Evolutionary conservation across 1,284 basidiomycete species (phyloP).

Genomic region (Agroathelia rolfsii): DNA sequence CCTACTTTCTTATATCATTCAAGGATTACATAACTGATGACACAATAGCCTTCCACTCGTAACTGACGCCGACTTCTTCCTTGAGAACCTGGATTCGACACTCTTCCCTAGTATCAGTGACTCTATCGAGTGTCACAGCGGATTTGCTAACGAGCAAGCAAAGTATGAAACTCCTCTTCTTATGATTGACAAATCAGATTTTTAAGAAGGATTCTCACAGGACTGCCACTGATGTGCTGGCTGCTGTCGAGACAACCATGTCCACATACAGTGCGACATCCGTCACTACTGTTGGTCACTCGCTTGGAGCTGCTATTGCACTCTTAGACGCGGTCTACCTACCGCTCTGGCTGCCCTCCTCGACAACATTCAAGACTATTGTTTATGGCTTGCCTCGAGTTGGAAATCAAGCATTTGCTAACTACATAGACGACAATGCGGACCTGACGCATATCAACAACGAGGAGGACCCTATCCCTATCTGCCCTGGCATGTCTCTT

Average conservation of each 20-base stretch:
- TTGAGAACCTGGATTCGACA: conserved; percentile 21
- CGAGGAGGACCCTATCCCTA: conserved; percentile 22
- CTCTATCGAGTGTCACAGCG: conserved; percentile 27
- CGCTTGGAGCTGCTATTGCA: conserved; percentile 8
- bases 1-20: neutral
- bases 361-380: conserved; percentile 12
- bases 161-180: conserved; percentile 23
- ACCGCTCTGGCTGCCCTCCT: conserved; percentile 1
- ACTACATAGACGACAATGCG: conserved; percentile 41
- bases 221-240: conserved; percentile 24
- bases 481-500: conserved; percentile 20
- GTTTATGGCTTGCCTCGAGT: conserved; percentile 35
- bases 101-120: conserved; percentile 35
- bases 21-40: neutral
- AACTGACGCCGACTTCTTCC: conserved; percentile 27
- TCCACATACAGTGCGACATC: conserved; percentile 16
- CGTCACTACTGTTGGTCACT: conserved; percentile 7
- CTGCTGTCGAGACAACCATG: conserved; percentile 25
- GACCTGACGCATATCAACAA: conserved; percentile 41
- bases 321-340: conserved; percentile 7
- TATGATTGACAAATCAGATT: too few relatives aligned
- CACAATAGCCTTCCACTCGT: conserved; percentile 26
- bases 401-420: conserved; percentile 50
- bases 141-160: conserved; percentile 30
- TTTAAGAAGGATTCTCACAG: too few relatives aligned